Conservation (phyloP, 805 yeast species). For the Ogataea angusta region DNA sequence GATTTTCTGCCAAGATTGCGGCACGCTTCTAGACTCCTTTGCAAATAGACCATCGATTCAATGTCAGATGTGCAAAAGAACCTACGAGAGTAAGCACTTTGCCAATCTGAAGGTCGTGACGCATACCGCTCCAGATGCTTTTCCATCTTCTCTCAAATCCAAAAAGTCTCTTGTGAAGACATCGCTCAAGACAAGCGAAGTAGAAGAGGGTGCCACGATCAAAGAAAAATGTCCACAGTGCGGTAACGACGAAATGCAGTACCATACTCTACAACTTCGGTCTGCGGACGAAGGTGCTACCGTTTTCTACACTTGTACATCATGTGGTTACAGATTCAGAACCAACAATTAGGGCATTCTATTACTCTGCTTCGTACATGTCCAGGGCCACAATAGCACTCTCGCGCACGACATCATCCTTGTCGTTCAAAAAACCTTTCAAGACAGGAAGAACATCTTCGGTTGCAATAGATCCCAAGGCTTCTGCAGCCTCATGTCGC, state of each 20-base stretch:
- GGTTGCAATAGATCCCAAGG: slow-evolving; percentile 94
- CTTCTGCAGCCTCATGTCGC: slow-evolving; percentile 99
- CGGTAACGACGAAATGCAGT: slow-evolving; percentile 97
- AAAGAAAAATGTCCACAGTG: slow-evolving; percentile 98
- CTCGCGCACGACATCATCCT: slow-evolving; percentile 89
- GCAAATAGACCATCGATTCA: slow-evolving; percentile 45
- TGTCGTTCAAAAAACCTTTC: slow-evolving; percentile 71
- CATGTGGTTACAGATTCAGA: slow-evolving; percentile 90
- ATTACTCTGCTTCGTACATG: slow-evolving; percentile 90
- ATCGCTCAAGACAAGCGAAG: slow-evolving; percentile 65
- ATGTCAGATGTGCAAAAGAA: slow-evolving; percentile 51
- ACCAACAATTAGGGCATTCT: slow-evolving; percentile 64
- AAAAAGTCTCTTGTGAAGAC: slow-evolving; percentile 92
- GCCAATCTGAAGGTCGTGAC: slow-evolving; percentile 83
- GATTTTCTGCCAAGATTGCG: slow-evolving; percentile 91
- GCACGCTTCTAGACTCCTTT: slow-evolving; percentile 77
- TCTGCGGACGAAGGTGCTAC: slow-evolving; percentile 99
- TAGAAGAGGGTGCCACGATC: slow-evolving; percentile 94
- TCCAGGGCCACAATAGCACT: slow-evolving; percentile 96
- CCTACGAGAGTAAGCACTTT: slow-evolving; percentile 48
- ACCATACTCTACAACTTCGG: slow-evolving; percentile 93
- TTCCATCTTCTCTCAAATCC: slow-evolving; percentile 79
- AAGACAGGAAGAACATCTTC: slow-evolving; percentile 92
- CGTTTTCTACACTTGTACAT: slow-evolving; percentile 93
- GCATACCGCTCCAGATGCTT: slow-evolving; percentile 85